Evolutionary conservation across 2,329 filamentous ascomycete genomes (phyloP), one percentile per base, ranked within the genome.

Genomic region (Dactylellina parvicollis): DNA sequence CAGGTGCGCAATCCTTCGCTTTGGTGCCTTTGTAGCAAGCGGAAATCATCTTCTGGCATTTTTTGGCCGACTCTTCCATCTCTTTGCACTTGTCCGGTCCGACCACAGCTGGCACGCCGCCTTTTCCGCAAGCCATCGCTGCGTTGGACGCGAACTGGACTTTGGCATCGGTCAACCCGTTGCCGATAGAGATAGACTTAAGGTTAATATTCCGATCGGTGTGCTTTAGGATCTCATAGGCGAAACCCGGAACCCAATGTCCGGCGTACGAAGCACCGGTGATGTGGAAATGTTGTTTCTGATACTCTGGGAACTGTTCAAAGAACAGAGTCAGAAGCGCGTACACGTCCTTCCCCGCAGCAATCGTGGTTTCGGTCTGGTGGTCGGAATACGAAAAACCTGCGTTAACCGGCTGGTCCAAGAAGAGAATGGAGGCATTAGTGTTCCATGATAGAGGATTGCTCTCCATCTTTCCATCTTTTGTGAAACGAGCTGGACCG

Each of bases 141-240:
- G 90, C 90, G 86, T 98, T 98, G 84, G 96, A 89, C 76, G 89
- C 89, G 82, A 98, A 97, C 83, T 99, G 95, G 47, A 92, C 96
- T 77, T 90, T 86, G 66, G 90, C 91, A 82, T 99, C 95, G 59
- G 94, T 98, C 77, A 99, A 86, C 81, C 95, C 95, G 81, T 99
- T 99, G 67, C 95, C 95, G 79, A 99, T 96, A 75, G 96, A 84
- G 75, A 97, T 86, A 36, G 92, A 96, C 86, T 97, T 91, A 77
- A 97, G 89, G 85, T 96, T 96, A 86, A 97, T 96, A 86, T 96
- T 96, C 81, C 91, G 90, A 82, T 96, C 90, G 88, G 96, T 91
- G 86, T 96, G 93, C 24, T 90, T 89, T 60, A 96, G 85, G 76
- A 97, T 96, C 85, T 96, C 93, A 2, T 90, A 88, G 54, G 92